Percentiles rank a stretch among this genome's conserved stretches.
phyloP scores from a whole-genome alignment of 768 basidiomycete species.

The Mycena kentingensis region DNA sequence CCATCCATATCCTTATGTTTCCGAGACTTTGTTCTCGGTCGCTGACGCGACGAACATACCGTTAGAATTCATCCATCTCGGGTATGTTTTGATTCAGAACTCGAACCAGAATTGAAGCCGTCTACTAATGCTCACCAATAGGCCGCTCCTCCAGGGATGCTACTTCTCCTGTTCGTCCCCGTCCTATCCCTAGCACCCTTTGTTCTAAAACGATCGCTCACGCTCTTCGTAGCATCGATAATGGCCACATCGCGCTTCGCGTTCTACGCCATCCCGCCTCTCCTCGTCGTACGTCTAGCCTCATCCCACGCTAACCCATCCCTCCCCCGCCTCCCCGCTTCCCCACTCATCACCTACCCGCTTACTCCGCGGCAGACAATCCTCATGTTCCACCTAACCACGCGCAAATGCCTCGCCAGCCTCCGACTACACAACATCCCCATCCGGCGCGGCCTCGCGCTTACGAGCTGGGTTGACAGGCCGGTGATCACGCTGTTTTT shows the following conservation, averaged over 20 bases:
- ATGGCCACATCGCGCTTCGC: slow-evolving; percentile 1
- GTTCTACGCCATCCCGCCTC: slow-evolving; percentile 12
- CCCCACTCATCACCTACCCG: neutral
- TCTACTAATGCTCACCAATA: neutral
- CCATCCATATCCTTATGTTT: neutral
- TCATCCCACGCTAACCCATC: neutral
- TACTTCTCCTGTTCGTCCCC: slow-evolving; percentile 6
- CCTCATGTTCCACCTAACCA: slow-evolving; percentile 8
- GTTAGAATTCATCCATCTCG: slow-evolving; percentile 11
- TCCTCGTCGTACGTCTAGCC: neutral
- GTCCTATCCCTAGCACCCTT: neutral
- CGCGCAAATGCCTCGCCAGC: slow-evolving; percentile 3
- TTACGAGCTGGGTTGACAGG: neutral
- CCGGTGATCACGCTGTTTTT: slow-evolving; percentile 9
- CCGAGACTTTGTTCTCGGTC: neutral
- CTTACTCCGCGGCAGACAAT: slow-evolving; percentile 1
- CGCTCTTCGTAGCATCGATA: neutral
- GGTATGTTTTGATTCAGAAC: neutral
- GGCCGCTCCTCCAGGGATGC: slow-evolving; percentile 9
- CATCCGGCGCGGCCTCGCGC: neutral
- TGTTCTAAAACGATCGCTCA: neutral
- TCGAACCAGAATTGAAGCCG: neutral
- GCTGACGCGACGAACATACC: neutral
- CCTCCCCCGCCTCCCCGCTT: neutral
- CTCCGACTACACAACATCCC: neutral